Conservation (phyloP, 1,139 yeast genomes). For the Magnusiomyces suaveolens region DNA sequence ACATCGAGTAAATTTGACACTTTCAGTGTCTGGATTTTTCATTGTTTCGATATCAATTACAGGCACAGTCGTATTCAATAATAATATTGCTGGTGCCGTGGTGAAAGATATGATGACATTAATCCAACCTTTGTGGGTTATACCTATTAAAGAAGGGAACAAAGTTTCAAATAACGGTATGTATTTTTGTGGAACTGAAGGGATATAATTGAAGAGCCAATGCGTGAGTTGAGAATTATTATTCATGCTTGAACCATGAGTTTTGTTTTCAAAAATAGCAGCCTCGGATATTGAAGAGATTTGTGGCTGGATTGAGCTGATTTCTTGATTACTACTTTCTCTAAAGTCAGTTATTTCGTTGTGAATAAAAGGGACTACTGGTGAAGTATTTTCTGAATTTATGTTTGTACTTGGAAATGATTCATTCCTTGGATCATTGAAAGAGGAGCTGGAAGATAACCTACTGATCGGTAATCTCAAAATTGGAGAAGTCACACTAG, state of each 20-base stretch:
- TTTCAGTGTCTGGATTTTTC: slow-evolving; percentile 13
- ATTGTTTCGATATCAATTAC: slow-evolving; percentile 32
- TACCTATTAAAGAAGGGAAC: slow-evolving; percentile 24
- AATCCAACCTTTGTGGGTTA: slow-evolving; percentile 21
- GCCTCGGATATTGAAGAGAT: no score
- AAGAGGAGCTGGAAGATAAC: neutral
- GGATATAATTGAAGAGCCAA: neutral
- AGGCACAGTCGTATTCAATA: slow-evolving; percentile 43
- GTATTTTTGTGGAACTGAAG: neutral
- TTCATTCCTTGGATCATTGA: neutral
- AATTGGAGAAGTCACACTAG: neutral
- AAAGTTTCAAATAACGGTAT: slow-evolving; percentile 12
- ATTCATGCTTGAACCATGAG: no score
- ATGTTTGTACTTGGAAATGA: neutral
- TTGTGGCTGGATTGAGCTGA: no score
- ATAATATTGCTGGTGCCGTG: slow-evolving; percentile 38
- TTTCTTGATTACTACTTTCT: no score
- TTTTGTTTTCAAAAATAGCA: no score
- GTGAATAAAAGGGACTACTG: no score
- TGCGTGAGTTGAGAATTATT: neutral
- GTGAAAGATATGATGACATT: slow-evolving; percentile 28
- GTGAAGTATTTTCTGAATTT: neutral
- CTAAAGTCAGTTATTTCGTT: no score
- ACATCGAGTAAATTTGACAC: neutral
- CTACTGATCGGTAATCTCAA: neutral